Evolutionary conservation across 2,329 filamentous ascomycete species (phyloP).

Genomic region (Arthrobotrys megalospora): DNA sequence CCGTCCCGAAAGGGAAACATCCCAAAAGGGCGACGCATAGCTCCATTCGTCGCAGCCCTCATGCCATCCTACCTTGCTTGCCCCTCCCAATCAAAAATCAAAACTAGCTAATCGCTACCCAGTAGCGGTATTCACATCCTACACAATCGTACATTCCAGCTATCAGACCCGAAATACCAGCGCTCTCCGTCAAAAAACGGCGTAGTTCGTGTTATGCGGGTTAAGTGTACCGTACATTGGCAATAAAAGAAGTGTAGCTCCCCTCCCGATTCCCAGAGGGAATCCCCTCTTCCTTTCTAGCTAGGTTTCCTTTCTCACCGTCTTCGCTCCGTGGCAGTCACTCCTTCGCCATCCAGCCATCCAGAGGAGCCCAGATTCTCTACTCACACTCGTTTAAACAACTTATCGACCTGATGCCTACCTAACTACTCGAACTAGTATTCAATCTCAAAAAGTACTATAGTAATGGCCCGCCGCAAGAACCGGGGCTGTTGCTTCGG

Average conservation of each 20-base stretch:
- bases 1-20: constrained; percentile 12
- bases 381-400: constrained; percentile 15
- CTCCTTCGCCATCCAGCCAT: constrained; percentile 32
- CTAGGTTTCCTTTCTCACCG: constrained; percentile 12
- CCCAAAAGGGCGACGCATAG: constrained; percentile 17
- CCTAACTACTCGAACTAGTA: constrained; percentile 11
- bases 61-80: constrained; percentile 25
- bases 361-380: constrained; percentile 11
- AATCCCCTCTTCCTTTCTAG: constrained; percentile 33
- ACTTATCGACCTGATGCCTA: constrained; percentile 38
- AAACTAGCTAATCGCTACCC: constrained; percentile 21
- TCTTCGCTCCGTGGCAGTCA: constrained; percentile 31
- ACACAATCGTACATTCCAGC: constrained; percentile 16
- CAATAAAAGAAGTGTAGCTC: constrained; percentile 44
- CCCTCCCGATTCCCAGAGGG: constrained; percentile 36
- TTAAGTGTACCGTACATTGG: constrained; percentile 8
- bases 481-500: constrained; percentile 46
- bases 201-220: constrained; percentile 11
- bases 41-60: constrained; percentile 15
- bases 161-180: constrained; percentile 23
- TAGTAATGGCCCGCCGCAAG: constrained; percentile 42
- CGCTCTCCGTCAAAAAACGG: constrained; percentile 23
- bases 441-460: background rate
- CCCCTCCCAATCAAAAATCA: constrained; percentile 17
- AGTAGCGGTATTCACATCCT: constrained; percentile 19